Conservation (phyloP, 2,329 filamentous ascomycete species). For the Fusarium pseudonygamai region DNA sequence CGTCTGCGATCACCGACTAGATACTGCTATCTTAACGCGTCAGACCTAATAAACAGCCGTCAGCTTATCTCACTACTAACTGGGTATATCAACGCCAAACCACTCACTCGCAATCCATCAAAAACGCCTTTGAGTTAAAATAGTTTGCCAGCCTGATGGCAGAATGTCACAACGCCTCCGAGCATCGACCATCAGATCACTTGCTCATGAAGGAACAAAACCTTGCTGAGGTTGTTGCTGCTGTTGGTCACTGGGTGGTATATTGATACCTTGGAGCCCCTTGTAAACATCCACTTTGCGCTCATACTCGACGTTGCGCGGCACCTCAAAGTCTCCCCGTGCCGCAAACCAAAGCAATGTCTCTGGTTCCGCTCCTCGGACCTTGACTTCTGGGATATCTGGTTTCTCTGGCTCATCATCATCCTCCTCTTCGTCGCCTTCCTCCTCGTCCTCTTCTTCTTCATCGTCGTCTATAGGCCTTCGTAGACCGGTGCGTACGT, state of each 20-base stretch:
- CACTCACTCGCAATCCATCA: background rate
- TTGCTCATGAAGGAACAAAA: conserved; percentile 17
- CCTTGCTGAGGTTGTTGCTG: conserved; percentile 16
- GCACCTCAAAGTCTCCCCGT: conserved; percentile 56
- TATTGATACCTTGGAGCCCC: conserved; percentile 49
- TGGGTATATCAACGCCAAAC: conserved; percentile 13
- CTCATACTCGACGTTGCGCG: conserved; percentile 56
- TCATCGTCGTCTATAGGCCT: conserved; percentile 63
- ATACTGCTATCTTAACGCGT: background rate
- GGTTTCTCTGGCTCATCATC: conserved; percentile 7
- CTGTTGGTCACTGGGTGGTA: conserved; percentile 40
- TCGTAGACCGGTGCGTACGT: conserved; percentile 76
- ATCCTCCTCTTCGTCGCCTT: conserved; percentile 31
- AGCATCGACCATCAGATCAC: background rate
- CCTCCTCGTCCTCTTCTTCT: conserved; percentile 65
- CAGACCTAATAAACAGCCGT: conserved; percentile 15
- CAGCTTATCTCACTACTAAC: conserved; percentile 19
- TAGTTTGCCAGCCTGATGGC: background rate
- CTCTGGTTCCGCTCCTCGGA: conserved; percentile 55
- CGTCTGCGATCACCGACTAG: background rate
- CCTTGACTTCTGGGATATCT: conserved; percentile 40
- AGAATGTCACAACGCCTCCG: background rate
- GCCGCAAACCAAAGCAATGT: conserved; percentile 58
- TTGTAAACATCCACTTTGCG: conserved; percentile 47
- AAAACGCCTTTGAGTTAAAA: background rate